phyloP scores from a whole-genome alignment of 371 early-diverging fungal species.

The Apophysomyces trapeziformis region DNA sequence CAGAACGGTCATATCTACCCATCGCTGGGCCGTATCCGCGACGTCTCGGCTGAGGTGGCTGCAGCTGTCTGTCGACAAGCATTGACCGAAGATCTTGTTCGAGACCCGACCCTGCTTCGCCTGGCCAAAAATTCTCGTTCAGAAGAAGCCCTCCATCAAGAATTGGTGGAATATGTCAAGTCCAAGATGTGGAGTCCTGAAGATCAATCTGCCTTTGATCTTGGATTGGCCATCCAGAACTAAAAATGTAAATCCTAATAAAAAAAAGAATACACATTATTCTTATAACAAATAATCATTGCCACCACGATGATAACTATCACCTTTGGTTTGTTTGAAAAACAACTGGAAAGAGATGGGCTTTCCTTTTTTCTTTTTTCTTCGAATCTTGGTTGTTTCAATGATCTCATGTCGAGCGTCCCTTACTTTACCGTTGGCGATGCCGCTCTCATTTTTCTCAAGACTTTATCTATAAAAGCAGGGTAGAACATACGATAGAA shows the following conservation, averaged over 20 bases:
- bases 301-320: too few relatives aligned
- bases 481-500: not conserved
- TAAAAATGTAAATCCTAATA: not conserved
- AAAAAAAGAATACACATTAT: too few relatives aligned
- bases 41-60: slow-evolving; percentile 79
- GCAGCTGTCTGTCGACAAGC: slow-evolving; percentile 75
- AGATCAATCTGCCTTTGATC: not conserved
- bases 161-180: slow-evolving; percentile 34
- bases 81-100: slow-evolving; percentile 61
- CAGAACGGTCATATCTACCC: slow-evolving; percentile 79
- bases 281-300: too few relatives aligned
- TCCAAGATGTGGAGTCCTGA: slow-evolving; percentile 54
- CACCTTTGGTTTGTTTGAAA: too few relatives aligned
- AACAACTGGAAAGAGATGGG: not conserved
- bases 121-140: slow-evolving; percentile 32
- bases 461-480: not conserved
- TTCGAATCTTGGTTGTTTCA: not conserved
- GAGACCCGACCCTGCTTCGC: slow-evolving; percentile 34
- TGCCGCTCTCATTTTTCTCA: not conserved
- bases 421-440: not conserved
- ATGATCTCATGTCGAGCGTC: not conserved
- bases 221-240: not conserved
- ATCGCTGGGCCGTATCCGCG: slow-evolving; percentile 79
- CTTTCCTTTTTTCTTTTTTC: not conserved
- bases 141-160: slow-evolving; percentile 20